Percentiles rank a stretch among this genome's conserved stretches.
These are phyloP conservation scores for Debaryomycetaceae sp. DNA, from an alignment of 1,139 yeast species.

Conservation along the genomic window DNA sequence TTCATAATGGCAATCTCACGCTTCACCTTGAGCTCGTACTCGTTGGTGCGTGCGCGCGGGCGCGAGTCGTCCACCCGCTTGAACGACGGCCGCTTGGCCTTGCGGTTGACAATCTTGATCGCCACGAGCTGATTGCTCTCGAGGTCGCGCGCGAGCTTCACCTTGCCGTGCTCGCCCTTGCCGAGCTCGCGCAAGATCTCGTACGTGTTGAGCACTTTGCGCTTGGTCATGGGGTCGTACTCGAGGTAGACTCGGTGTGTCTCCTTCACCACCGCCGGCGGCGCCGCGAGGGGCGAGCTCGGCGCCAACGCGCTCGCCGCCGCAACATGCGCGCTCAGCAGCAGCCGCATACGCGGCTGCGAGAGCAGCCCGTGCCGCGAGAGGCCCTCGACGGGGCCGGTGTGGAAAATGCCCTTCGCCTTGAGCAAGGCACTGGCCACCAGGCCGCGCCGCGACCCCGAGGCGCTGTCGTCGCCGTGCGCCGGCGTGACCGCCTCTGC, in stretches of 20 bases:
- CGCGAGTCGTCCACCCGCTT: constrained; percentile 36
- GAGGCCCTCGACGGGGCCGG: constrained; percentile 7
- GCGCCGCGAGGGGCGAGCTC: too few relatives aligned
- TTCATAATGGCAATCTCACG: constrained; percentile 96
- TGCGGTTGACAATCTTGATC: constrained; percentile 85
- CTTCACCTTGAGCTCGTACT: constrained; percentile 66
- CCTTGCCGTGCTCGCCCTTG: constrained; percentile 96
- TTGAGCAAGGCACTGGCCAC: constrained; percentile 19
- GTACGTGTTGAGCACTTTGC: constrained; percentile 84
- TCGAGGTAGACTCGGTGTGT: constrained; percentile 78
- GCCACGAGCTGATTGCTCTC: constrained; percentile 76
- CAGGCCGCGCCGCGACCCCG: constrained; percentile 4
- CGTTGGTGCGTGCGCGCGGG: constrained; percentile 15
- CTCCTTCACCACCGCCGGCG: constrained; percentile 55
- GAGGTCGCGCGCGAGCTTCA: constrained; percentile 79
- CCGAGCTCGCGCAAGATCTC: constrained; percentile 88
- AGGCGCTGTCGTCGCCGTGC: constrained; percentile 12
- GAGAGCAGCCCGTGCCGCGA: constrained; percentile 6
- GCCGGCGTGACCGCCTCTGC: constrained; percentile 15
- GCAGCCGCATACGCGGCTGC: constrained; percentile 6
- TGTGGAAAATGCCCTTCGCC: constrained; percentile 29
- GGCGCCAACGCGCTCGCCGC: too few relatives aligned
- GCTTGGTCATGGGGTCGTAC: constrained; percentile 81
- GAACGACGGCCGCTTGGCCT: constrained; percentile 52
- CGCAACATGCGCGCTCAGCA: too few relatives aligned